A percentile compares a stretch with the other conserved stretches of the same genome.
These are phyloP conservation scores for Lipomyces oligophaga DNA, from an alignment of 805 yeast genomes.

Conservation along the genomic window DNA sequence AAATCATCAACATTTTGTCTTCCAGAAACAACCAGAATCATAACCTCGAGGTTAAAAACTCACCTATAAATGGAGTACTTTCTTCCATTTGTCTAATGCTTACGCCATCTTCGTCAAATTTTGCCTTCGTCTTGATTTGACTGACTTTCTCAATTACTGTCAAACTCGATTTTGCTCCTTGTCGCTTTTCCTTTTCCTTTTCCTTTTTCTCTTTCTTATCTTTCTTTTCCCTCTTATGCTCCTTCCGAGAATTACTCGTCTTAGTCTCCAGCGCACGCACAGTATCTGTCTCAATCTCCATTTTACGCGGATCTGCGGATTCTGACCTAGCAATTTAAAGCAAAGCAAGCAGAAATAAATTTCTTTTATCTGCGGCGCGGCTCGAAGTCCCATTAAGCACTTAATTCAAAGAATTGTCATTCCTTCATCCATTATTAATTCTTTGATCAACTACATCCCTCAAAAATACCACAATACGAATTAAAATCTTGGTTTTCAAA, in stretches of 20 bases:
- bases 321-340: neutral
- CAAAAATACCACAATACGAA: too few species aligned
- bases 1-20: neutral
- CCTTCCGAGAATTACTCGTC: too few species aligned
- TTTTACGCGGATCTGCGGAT: neutral
- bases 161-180: neutral
- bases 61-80: slow-evolving; percentile 20
- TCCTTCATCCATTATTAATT: too few species aligned
- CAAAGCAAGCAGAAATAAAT: too few species aligned
- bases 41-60: neutral
- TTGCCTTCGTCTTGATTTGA: neutral
- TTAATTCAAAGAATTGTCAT: too few species aligned
- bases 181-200: slow-evolving; percentile 9
- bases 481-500: too few species aligned
- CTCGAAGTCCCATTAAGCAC: too few species aligned
- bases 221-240: slow-evolving; percentile 7
- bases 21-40: neutral
- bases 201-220: slow-evolving; percentile 4
- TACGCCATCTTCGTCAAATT: slow-evolving; percentile 3
- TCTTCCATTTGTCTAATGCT: slow-evolving; percentile 11
- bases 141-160: neutral
- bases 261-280: neutral
- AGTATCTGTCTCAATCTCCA: neutral
- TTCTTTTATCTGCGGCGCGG: too few species aligned
- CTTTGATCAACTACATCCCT: too few species aligned